Evolutionary conservation across 768 basidiomycete genomes (phyloP), one percentile per base, ranked within the genome.

Genomic region (Trametes meyenii): DNA sequence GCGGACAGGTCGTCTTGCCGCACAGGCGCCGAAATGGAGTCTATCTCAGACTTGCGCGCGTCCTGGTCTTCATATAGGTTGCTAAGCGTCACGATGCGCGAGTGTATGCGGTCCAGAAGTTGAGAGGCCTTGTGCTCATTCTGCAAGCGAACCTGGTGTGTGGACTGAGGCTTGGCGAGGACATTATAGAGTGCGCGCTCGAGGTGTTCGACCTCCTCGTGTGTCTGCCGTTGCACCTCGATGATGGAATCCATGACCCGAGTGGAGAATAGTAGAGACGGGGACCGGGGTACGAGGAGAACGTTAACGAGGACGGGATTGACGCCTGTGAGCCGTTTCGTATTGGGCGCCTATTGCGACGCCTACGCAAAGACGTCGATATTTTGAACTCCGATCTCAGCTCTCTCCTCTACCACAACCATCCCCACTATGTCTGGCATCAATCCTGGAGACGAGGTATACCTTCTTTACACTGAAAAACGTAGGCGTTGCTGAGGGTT

Each of bases 201-300:
- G 67, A 94, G 91, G 54, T 91, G 87, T 77, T 99, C 96, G 24
- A 94, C 83, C 74, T 98, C 96, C 76, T 98, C 95, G 76, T 98
- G 96, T 13, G 89, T 91, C 69, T 95, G 94, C 54, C 96, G 87
- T 71, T 96, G 92, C n/a, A 92, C 78, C 77, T 99, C 96, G 72
- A 98, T 81, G 69, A 93, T 80, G 48, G 93, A 95, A 82, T 98
- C 94, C 96, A 97, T 97, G 45, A 40, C 64, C 66, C 63, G 35
- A 54, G 46, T 33, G 23, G 53, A 43, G 29, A 33, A 38, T 29
- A 29, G 26, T 44, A 26, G 19, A 45, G 50, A 49, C 10, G 51
- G 39, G 26, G 49, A 42, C 23, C 42, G 43, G 53, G 35, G 16
- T 48, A 48, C 33, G 40, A 48, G 24, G 52, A 26, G 33, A 46